Base-by-base conservation (phyloP, 176 grass and related monocot species). In the Oryza glumipatula region DNA sequence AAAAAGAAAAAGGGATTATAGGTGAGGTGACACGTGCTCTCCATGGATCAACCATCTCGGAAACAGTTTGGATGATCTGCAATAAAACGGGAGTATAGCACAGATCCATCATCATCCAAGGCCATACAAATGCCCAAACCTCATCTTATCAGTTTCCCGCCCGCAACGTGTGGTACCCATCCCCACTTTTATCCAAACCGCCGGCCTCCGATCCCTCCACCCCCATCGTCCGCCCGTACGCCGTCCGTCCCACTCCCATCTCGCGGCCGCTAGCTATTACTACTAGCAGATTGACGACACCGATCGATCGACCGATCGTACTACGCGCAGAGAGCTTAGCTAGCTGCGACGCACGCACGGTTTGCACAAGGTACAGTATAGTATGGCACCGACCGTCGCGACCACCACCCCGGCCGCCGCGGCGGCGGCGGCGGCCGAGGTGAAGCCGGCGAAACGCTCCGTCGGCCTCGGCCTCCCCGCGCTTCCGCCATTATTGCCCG, bases 111-210 rank as follows among this genome's bases (percentile, higher is more conserved):
- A 43, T 38, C 36, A 38, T 44, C 43, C 43, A 11, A 56, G 76
- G 66, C 90, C 83, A 45, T 39, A 70, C 82, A 65, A 74, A 67
- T 15, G 65, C 71, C 80, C 74, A 88, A 88, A 77, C 84, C 91
- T 78, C 74, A 91, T 80, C 92, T 91, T 94, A 91, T 94, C 91
- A 36, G 82, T 45, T 28, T 76, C 74, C 70, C 23, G 60, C 70
- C 8, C 72, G 21, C 12, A 92, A 92, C 67, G 87, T 82, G 92
- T 86, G 92, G 87, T 35, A 32, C 10, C 67, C 58, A 30, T 69
- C 76, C 76, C 67, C 65, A 65, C 68, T 72, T 72, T 21, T 85
- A 85, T 87, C 67, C 49, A 23, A 24, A 52, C 48, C 38, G 56
- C 35, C 14, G 6, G 67, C 51, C 76, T 32, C 63, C 47, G 49